These are phyloP conservation scores for Aspergillus pseudoglaucus DNA, from an alignment of 2,329 filamentous ascomycete species.

Conservation along the genomic window DNA sequence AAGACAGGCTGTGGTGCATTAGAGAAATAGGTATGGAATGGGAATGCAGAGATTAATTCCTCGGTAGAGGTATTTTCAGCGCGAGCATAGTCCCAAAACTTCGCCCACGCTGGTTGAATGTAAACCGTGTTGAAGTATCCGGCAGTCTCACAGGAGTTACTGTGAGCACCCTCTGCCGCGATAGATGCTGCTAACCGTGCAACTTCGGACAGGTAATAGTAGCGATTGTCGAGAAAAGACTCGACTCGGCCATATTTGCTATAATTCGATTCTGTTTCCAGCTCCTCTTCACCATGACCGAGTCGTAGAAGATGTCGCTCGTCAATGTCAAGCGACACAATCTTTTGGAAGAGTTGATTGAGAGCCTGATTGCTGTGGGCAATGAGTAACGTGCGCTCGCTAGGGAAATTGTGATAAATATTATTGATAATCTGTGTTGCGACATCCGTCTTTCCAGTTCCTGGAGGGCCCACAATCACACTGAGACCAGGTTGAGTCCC, in stretches of 20 bases:
- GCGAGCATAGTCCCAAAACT: constrained; percentile 64
- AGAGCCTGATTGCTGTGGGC: constrained; percentile 97
- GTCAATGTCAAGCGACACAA: constrained; percentile 92
- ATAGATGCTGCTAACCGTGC: constrained; percentile 79
- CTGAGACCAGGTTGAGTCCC: constrained; percentile 92
- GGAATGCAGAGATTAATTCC: constrained; percentile 68
- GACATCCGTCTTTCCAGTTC: constrained; percentile 98
- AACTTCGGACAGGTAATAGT: constrained; percentile 72
- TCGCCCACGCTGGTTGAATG: constrained; percentile 78
- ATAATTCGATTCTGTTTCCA: constrained; percentile 78
- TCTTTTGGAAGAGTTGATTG: constrained; percentile 97
- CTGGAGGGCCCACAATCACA: constrained; percentile 87
- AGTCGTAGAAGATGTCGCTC: constrained; percentile 86
- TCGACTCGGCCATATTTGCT: constrained; percentile 94
- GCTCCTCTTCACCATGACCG: constrained; percentile 90
- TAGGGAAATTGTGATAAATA: constrained; percentile 95
- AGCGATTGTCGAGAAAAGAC: constrained; percentile 84
- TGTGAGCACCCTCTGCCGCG: constrained; percentile 84
- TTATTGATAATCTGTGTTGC: constrained; percentile 98
- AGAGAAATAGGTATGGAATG: constrained; percentile 81
- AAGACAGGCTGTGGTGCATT: constrained; percentile 85
- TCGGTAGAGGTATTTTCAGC: constrained; percentile 51
- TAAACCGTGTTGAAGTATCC: constrained; percentile 95
- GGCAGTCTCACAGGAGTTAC: constrained; percentile 91
- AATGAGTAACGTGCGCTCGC: constrained; percentile 83